Evolutionary conservation across 768 basidiomycete species (phyloP), one percentile per base, ranked within the genome.

Genomic region (Rhodotorula toruloides): DNA sequence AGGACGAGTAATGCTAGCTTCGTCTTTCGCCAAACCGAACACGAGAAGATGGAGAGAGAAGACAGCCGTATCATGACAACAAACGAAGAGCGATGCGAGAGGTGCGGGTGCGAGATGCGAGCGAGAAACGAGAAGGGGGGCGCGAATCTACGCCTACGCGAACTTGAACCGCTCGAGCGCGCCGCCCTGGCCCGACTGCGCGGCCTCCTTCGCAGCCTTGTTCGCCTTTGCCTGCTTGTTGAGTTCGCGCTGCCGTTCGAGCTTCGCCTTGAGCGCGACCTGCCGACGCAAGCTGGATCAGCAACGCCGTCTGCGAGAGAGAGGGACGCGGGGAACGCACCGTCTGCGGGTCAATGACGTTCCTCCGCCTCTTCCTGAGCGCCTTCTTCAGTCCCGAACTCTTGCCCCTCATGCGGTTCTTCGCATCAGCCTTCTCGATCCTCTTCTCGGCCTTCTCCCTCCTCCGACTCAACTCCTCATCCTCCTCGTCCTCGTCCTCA

Each of bases 301-400:
- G 5, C 12, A 8, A 19, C 19, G 39, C 12, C 21, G 6, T 13
- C 22, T 3, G 57, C 10, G 36, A 31, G 32, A 25, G 25, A 27
- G 36, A 43, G 25, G 58, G 36, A 46, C 6, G 32, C 4, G n/a
- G 19, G 52, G 31, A 40, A 77, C 79, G 73, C 57, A 83, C 79
- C 77, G 83, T 74, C 29, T 75, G 62, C 43, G 90, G 90, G 76
- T 97, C 92, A 68, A 97, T 84, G 54, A 97, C 89, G 74, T 97
- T 96, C 81, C 93, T 91, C 76, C 90, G 85, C 78, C 94, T 89
- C 80, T 92, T 96, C 74, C 89, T 83, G 68, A 96, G 75, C 74
- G 73, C 85, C 81, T 91, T 81, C 77, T 91, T 94, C 75, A 92
- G 75, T 42, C 66, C 69, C 40, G 63, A 68, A 46, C 84, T 85